Base-by-base conservation (phyloP, 352 stramenopile species). In the Globisporangium emineosum region DNA sequence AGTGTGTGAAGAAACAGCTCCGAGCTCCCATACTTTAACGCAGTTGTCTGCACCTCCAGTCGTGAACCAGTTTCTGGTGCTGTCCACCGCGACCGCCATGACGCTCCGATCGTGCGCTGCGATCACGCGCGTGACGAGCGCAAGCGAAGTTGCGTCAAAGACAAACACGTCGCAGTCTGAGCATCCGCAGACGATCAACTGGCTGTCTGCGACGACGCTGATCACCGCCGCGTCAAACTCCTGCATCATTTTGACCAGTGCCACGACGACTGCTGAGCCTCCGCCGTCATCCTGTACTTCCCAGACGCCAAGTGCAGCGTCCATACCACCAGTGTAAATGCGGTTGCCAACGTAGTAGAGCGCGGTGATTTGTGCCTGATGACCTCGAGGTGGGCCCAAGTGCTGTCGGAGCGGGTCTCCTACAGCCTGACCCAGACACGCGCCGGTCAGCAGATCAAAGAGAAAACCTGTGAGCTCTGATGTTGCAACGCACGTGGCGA, bases 191-290 rank as follows among this genome's bases (percentile, higher is more conserved):
- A 72, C 81, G 27, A 92, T 35, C 69, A 78, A 83, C 15, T 80
- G 60, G 0, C 62, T 70, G 49, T 91, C 84, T 0, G 83, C 83
- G 50, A 76, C 65, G 6, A 94, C 68, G 21, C 83, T 89, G 35
- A 91, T 73, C n/a, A 94, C 80, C 0, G 83, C 63, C 47, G 86
- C 77, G 51, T 92, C 86, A 64, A 94, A 94, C 6, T 89, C 77
- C 1, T 62, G 78, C 15, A 92, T 57, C n/a, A 90, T 74, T 6
- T 72, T 71, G 13, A 73, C 45, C 12, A 92, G 64, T 5, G 69
- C 65, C 27, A 72, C 80, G 15, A 72, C 81, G 27, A 76, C 83
- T n/a, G 70, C 77, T 12, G 70, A 85, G 32, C 72, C 81, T 0
- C 83, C 83, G n/a, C 78, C 72, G 21, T 81, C 79, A 29, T 84